These are phyloP conservation scores for Penicillium cosmopolitanum DNA, from an alignment of 495 filamentous ascomycete genomes.

Conservation along the genomic window DNA sequence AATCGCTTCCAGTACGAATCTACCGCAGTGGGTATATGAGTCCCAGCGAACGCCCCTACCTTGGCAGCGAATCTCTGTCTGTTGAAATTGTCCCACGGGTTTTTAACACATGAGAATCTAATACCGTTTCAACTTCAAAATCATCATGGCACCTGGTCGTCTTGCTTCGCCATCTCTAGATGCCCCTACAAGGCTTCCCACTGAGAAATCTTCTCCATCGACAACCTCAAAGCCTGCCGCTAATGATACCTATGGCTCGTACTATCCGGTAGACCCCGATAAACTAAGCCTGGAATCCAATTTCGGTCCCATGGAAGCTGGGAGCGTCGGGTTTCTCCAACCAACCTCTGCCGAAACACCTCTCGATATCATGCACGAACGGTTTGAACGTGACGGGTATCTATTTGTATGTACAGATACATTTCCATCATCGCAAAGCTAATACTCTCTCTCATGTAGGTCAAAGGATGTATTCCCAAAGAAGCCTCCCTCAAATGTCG, in stretches of 20 bases:
- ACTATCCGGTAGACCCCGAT: not conserved
- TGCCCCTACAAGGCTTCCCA: not conserved
- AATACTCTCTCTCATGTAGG: not conserved
- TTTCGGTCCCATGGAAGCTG: not conserved
- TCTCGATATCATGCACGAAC: constrained; percentile 1
- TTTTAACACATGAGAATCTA: no score
- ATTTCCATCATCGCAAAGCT: not conserved
- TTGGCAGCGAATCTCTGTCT: no score
- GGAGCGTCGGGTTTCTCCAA: not conserved
- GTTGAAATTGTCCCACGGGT: no score
- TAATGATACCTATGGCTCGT: not conserved
- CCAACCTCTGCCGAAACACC: not conserved
- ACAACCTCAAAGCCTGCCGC: not conserved
- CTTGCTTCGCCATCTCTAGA: not conserved
- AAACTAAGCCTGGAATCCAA: not conserved
- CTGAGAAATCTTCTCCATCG: not conserved
- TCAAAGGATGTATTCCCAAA: not conserved
- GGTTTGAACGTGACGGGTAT: constrained; percentile 2
- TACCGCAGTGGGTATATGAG: no score
- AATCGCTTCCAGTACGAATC: no score
- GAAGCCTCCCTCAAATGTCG: constrained; percentile 1
- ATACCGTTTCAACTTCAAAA: not conserved
- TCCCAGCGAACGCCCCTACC: no score
- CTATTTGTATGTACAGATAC: not conserved
- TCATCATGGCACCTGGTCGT: not conserved